Evolutionary conservation across 331 rosid species (phyloP).

Genomic region (Quercus phellos): DNA sequence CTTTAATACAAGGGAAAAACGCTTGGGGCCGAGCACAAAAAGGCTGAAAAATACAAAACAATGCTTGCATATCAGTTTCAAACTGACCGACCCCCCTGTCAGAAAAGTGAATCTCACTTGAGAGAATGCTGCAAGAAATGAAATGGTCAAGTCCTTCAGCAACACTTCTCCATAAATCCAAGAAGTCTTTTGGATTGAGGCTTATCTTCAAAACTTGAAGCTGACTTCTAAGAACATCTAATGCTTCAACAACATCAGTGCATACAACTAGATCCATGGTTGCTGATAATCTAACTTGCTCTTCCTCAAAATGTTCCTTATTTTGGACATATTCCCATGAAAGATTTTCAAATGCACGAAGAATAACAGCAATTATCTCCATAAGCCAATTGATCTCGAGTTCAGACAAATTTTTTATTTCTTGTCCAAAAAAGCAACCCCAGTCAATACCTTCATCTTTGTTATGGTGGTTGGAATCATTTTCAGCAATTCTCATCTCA

Average conservation of each 20-base stretch:
- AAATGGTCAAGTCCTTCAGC: constrained; percentile 74
- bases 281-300: constrained; percentile 19
- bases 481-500: constrained; percentile 72
- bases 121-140: constrained; percentile 38
- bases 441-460: constrained; percentile 18
- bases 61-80: constrained; percentile 55
- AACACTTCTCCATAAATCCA: constrained; percentile 67
- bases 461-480: constrained; percentile 25
- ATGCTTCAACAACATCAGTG: constrained; percentile 42
- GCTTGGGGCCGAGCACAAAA: constrained; percentile 70
- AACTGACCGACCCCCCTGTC: constrained; percentile 36
- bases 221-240: constrained; percentile 43
- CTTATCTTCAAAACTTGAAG: constrained; percentile 35
- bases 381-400: constrained; percentile 66
- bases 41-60: constrained; percentile 55
- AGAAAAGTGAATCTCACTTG: constrained; percentile 30
- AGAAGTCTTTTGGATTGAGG: constrained; percentile 59
- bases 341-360: constrained; percentile 59
- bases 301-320: constrained; percentile 30
- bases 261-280: constrained; percentile 38
- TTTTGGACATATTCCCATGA: constrained; percentile 53
- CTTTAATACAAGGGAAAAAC: constrained; percentile 53
- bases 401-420: constrained; percentile 58
- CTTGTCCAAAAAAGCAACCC: constrained; percentile 51
- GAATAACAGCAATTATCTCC: constrained; percentile 55